These are phyloP conservation scores for Saxophila tyrrhenica DNA, from an alignment of 495 filamentous ascomycete species.

Conservation along the genomic window DNA sequence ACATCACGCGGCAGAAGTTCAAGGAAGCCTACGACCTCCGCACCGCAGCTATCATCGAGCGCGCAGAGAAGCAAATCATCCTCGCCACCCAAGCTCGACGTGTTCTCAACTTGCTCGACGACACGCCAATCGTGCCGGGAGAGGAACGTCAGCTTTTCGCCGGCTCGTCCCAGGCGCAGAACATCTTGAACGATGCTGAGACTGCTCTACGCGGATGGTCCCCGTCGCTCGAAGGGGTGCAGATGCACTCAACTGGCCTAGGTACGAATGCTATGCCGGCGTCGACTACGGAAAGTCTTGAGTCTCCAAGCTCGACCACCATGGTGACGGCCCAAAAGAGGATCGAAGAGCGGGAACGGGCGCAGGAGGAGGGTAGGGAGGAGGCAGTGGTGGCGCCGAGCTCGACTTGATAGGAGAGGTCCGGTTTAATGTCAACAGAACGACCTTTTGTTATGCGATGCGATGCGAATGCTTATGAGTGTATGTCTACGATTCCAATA, in stretches of 20 bases:
- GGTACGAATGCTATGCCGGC: constrained; percentile 23
- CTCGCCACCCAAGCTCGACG: constrained; percentile 80
- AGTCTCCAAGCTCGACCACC: not conserved
- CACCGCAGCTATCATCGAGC: constrained; percentile 78
- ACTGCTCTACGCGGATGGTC: constrained; percentile 71
- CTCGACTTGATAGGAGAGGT: not conserved
- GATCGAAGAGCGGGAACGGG: not conserved
- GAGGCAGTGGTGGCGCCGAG: not conserved
- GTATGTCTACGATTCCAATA: not conserved
- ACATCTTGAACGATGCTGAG: constrained; percentile 88
- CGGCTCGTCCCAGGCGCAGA: constrained; percentile 51
- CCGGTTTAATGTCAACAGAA: too few relatives aligned
- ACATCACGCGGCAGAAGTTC: constrained; percentile 84
- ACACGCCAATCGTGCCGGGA: constrained; percentile 79
- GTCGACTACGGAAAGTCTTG: constrained; percentile 2
- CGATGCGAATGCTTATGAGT: not conserved
- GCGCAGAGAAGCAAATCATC: constrained; percentile 90
- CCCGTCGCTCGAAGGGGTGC: constrained; percentile 45
- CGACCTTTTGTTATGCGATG: too few relatives aligned
- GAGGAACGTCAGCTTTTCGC: constrained; percentile 58
- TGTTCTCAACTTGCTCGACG: constrained; percentile 79
- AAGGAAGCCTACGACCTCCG: constrained; percentile 87
- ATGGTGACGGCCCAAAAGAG: not conserved
- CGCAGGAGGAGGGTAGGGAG: constrained; percentile 5
- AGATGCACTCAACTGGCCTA: constrained; percentile 27